A percentile compares a stretch with the other conserved stretches of the same genome.
Evolutionary conservation across 345 rosid species (phyloP).

Genomic region (Melaleuca quinquenervia): DNA sequence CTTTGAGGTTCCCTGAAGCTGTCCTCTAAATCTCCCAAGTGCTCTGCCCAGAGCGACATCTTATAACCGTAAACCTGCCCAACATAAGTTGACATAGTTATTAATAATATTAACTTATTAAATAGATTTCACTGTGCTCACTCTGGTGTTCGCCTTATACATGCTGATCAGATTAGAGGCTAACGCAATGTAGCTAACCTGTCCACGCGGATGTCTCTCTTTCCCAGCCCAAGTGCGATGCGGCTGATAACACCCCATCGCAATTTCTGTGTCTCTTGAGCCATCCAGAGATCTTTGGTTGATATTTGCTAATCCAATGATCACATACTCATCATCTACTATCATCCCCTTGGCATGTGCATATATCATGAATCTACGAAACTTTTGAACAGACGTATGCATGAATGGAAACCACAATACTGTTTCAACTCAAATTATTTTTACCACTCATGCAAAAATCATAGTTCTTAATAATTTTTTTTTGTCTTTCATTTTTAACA

Average conservation of each 20-base stretch:
- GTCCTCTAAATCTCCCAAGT: conserved; percentile 37
- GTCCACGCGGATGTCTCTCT: conserved; percentile 39
- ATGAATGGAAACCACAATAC: background rate
- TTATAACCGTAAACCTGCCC: conserved; percentile 58
- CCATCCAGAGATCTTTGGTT: conserved; percentile 79
- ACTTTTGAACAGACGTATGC: conserved; percentile 35
- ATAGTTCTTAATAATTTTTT: background rate
- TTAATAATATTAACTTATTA: background rate
- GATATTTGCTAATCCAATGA: conserved; percentile 64
- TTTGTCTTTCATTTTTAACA: background rate
- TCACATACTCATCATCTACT: conserved; percentile 60
- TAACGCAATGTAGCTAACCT: conserved; percentile 15
- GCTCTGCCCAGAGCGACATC: conserved; percentile 69
- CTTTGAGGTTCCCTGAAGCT: conserved; percentile 23
- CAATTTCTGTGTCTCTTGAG: conserved; percentile 69
- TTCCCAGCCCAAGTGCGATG: conserved; percentile 44
- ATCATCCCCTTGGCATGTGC: conserved; percentile 73
- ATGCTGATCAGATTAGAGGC: background rate
- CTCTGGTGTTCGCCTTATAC: background rate
- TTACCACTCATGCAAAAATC: background rate
- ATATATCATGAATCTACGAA: conserved; percentile 53
- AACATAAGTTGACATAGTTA: background rate
- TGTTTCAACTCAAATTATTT: background rate
- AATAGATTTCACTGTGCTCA: background rate
- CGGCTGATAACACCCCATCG: conserved; percentile 69